phyloP scores from a whole-genome alignment of 352 stramenopile species.

The Pythium guiyangense region DNA sequence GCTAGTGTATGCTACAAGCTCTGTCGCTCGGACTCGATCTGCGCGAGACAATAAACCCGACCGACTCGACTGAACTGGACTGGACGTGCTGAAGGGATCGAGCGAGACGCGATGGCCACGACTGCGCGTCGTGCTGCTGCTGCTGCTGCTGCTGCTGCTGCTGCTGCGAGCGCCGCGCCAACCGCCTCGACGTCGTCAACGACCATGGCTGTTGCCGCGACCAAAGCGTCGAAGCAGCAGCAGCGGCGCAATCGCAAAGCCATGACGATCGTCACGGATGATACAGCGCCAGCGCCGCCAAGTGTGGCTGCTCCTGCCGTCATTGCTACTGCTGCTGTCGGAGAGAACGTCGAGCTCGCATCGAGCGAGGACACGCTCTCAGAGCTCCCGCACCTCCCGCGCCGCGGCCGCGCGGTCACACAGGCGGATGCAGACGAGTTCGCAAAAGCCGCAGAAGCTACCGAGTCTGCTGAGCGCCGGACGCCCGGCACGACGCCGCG shows the following conservation, averaged over 20 bases:
- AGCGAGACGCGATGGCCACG: too few relatives aligned
- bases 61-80: too few relatives aligned
- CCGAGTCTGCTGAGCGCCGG: conserved; percentile 11
- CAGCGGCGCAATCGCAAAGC: neutral
- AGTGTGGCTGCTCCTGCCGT: neutral
- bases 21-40: too few relatives aligned
- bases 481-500: conserved; percentile 4
- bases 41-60: too few relatives aligned
- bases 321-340: conserved; percentile 8
- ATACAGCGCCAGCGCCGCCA: neutral
- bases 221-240: too few relatives aligned
- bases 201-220: too few relatives aligned
- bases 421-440: conserved; percentile 65
- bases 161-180: too few relatives aligned
- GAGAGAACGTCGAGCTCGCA: neutral
- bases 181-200: too few relatives aligned
- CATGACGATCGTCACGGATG: neutral
- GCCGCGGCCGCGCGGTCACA: conserved; percentile 30
- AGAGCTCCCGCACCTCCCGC: conserved; percentile 12
- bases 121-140: too few relatives aligned
- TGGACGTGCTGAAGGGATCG: too few relatives aligned
- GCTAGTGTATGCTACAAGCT: too few relatives aligned
- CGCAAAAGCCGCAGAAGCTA: conserved; percentile 32
- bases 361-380: conserved; percentile 3
- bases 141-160: too few relatives aligned